Base-by-base conservation (phyloP, 768 basidiomycete species). In the Pulveroboletus sp. region DNA sequence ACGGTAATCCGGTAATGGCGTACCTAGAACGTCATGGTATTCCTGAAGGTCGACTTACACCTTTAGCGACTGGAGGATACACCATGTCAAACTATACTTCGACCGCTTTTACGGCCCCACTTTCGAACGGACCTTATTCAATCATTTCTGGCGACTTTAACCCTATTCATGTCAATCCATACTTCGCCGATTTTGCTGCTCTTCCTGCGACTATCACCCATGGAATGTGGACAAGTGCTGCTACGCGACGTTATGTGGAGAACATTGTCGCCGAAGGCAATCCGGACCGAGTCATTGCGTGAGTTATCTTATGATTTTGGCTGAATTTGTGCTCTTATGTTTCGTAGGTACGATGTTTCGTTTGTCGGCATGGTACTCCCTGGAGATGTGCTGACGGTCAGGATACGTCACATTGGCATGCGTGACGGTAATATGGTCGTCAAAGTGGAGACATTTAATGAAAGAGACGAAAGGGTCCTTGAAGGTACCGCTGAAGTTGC, bases 281-380 rank as follows among this genome's bases (percentile, higher is more conserved):
- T 57, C 93, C 94, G 1, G 86, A 93, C 51, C 86, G 96, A 54
- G 94, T 99, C 39, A 72, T 89, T 51, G 79, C 86, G 83, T 92
- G 68, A 68, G 89, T 81, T 48, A 49, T 45, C 33, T 32, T 38
- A n/a, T 30, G 49, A 33, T 50, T 31, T 48, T 38, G 18, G 14
- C 26, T 40, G 39, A 45, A 11, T 18, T 39, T 28, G 26, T 47
- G 24, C 49, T 47, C 28, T 54, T 50, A 17, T 53, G 15, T 7
- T 37, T 56, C 40, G 2, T 50, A 93, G 89, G 4, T 99, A 97
- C 67, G 80, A 95, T 53, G 93, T 97, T 56, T 77, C 79, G n/a
- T 98, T 97, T 62, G 90, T 95, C 48, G 95, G 93, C 30, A 98
- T 98, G 95, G 87, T 96, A 37, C 77, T 96, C 28, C 95, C 95